Evolutionary conservation across 106 monocot genomes (phyloP), one percentile per base, ranked within the genome.

Genomic region (Phalaenopsis equestris): DNA sequence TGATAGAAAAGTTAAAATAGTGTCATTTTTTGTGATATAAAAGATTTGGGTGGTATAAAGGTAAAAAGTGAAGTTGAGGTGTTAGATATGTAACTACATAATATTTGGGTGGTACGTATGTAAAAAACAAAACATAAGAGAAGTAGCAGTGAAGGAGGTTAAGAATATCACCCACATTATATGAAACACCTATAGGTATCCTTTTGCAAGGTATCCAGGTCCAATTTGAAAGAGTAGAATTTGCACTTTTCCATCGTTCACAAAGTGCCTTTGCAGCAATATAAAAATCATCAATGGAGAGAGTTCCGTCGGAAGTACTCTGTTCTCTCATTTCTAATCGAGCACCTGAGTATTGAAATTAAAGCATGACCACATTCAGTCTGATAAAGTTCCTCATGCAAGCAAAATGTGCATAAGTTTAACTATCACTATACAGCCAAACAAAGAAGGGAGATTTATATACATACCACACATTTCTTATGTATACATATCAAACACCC

Each of bases 241-340:
- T 75, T 3, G 83, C 79, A 76, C 82, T 75, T 41, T 91, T 87
- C 96, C 96, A 96, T 77, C 61, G 89, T 75, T 90, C 80, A 76
- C 75, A 24, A 74, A 96, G 81, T 39, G 79, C 72, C 65, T 12
- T 78, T 19, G 86, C 87, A 39, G 90, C 80, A 68, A 79, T 55
- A 76, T 41, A 64, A 68, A 92, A 92, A 7, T 88, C 86, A 67
- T 80, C 67, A 3, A 19, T 56, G 3, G 87, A 86, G 41, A 92
- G 79, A 41, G 81, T 83, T 15, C 87, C 90, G 79, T 90, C 80
- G 79, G 84, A 87, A 0, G 49, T 23, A n/a, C 58, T 52, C 73
- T 37, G n/a, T 64, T 77, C 56, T 75, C 42, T 43, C 85, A 88
- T 85, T 46, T 21, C 2, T 5, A 45, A 45, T 14, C 7, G 1